Conservation (phyloP, 75 land plant species). For the Cryptomeria japonica region DNA sequence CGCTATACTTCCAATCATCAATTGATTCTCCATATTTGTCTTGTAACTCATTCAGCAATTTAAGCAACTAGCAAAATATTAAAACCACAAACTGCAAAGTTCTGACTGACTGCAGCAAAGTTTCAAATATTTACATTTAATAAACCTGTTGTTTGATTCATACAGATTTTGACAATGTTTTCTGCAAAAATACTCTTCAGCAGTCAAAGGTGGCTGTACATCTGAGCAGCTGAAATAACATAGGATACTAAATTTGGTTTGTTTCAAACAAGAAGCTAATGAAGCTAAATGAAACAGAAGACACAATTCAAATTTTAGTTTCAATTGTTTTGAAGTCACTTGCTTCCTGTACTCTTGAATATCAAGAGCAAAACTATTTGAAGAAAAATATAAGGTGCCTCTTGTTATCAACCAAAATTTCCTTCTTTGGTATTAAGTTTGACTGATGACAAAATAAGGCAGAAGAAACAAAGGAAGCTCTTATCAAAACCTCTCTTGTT, state of each 20-base stretch:
- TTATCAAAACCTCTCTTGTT: not conserved
- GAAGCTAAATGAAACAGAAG: not conserved
- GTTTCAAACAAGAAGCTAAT: not conserved
- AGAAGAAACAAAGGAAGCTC: not conserved
- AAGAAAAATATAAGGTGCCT: not conserved
- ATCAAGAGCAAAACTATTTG: not conserved
- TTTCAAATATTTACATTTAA: not conserved
- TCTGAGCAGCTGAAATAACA: not conserved
- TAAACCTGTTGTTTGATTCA: not conserved
- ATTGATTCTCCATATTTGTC: not conserved
- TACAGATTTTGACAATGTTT: not conserved
- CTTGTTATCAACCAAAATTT: not conserved
- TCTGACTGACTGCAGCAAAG: not conserved
- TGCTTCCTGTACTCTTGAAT: not conserved
- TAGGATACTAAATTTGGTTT: not conserved
- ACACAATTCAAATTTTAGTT: not conserved
- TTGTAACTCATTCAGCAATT: not conserved
- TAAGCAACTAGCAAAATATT: not conserved
- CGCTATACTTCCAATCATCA: not conserved
- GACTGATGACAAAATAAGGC: not conserved
- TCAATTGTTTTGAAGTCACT: not conserved
- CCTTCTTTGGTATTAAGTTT: not conserved
- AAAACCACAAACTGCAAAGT: not conserved
- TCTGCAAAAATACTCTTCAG: not conserved
- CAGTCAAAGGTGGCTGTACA: not conserved